Base-by-base conservation (phyloP, 306 rosid genomes). In the Castanea crenata region DNA sequence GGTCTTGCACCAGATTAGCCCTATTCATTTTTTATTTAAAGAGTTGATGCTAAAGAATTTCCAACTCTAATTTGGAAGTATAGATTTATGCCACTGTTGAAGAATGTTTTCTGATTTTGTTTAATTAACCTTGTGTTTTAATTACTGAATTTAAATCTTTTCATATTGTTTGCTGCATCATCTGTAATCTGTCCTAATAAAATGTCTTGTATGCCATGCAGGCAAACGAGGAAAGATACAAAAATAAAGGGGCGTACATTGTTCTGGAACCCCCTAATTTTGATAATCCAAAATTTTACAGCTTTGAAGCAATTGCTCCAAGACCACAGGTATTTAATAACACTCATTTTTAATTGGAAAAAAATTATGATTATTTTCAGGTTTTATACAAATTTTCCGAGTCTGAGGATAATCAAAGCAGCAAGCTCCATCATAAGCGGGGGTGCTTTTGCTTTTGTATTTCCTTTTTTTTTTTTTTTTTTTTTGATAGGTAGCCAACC, bases 171-270 rank as follows among this genome's bases (percentile, higher is more conserved):
- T 38, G 11, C 20, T 74, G 4, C 49, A 21, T 41, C 20, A 18
- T 54, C 4, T 54, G 68, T 31, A 57, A 46, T 19, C 73, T 65
- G 20, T 62, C 21, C 23, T 58, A 14, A 7, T 79, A 64, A 41
- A 77, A 29, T 63, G 25, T 27, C 35, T 73, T 82, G 63, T 78
- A 76, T 23, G 8, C 35, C 58, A 57, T 64, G 75, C 89, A 93
- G 98, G 98, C 90, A 41, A 80, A 94, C 1, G 82, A 85, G 62
- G 78, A 88, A 62, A 91, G 98, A 83, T 86, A 88, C 78, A 86
- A 89, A 80, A 91, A 93, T 78, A 93, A 89, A 80, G 98, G 94
- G 65, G 94, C 98, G 29, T 93, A 91, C 82, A 79, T 91, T 75
- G 91, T 93, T 77, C 89, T 93, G 63, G 88, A 87, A 82, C 83